Conservation (phyloP, 805 yeast species). For the Sugiyamaella floridensis region DNA sequence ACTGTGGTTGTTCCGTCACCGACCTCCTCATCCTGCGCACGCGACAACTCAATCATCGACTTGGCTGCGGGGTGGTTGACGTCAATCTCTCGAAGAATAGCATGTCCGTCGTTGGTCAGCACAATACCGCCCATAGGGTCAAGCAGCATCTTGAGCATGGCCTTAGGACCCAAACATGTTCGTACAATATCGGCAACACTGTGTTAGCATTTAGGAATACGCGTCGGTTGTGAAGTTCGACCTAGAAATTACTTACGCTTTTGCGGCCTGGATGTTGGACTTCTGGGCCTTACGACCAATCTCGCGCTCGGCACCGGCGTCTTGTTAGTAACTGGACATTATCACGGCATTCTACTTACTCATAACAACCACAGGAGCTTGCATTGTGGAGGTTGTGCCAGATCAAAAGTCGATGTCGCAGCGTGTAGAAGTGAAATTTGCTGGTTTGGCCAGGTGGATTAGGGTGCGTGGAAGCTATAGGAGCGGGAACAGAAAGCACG, state of each 20-base stretch:
- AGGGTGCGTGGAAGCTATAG: not conserved
- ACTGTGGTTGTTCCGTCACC: constrained; percentile 99
- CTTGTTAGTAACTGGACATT: constrained; percentile 13
- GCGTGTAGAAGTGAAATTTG: not conserved
- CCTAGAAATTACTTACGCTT: constrained; percentile 44
- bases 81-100: constrained; percentile 83
- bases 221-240: not conserved
- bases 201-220: not conserved
- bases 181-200: constrained; percentile 90
- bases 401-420: not conserved
- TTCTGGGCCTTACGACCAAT: constrained; percentile 96
- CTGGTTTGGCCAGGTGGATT: not conserved
- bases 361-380: constrained; percentile 79
- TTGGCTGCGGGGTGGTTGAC: constrained; percentile 97
- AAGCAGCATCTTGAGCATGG: constrained; percentile 94
- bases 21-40: constrained; percentile 98
- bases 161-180: constrained; percentile 98
- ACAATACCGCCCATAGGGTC: constrained; percentile 96
- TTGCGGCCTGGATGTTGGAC: constrained; percentile 98
- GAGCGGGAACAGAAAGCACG: not conserved
- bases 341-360: constrained; percentile 33
- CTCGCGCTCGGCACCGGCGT: constrained; percentile 87
- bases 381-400: constrained; percentile 40
- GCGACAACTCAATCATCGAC: constrained; percentile 91
- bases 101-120: constrained; percentile 97